Evolutionary conservation across 495 filamentous ascomycete species (phyloP).

Genomic region (Cryomyces antarcticus): DNA sequence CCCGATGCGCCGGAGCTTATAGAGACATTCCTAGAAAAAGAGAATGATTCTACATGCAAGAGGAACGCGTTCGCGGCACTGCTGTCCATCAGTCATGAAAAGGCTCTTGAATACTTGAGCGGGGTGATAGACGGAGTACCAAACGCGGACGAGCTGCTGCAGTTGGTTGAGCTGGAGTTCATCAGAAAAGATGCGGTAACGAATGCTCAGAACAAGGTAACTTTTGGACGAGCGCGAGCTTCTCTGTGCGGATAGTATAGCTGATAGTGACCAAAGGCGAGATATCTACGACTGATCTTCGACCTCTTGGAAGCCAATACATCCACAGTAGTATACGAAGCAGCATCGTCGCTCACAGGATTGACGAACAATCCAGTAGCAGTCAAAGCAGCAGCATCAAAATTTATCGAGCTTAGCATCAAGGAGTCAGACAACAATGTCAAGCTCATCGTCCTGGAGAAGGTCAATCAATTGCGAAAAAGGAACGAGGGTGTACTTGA

Average conservation of each 20-base stretch:
- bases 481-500: conserved; percentile 89
- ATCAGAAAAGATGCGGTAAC: conserved; percentile 94
- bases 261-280: conserved; percentile 29
- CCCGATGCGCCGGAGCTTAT: conserved; percentile 92
- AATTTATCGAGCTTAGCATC: conserved; percentile 92
- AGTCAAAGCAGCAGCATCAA: conserved; percentile 86
- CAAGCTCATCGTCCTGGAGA: conserved; percentile 91
- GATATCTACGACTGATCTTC: conserved; percentile 86
- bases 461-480: conserved; percentile 75
- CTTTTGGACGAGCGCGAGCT: conserved; percentile 3
- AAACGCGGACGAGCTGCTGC: conserved; percentile 83
- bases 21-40: conserved; percentile 69
- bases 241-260: background rate
- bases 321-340: conserved; percentile 93
- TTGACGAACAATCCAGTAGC: conserved; percentile 93
- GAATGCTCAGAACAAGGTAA: conserved; percentile 79
- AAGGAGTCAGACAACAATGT: conserved; percentile 98
- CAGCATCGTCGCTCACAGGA: conserved; percentile 88
- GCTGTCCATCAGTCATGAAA: conserved; percentile 77
- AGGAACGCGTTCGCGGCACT: conserved; percentile 92
- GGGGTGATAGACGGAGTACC: conserved; percentile 86
- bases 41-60: conserved; percentile 93
- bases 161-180: conserved; percentile 87
- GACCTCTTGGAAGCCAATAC: conserved; percentile 86
- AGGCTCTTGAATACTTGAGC: conserved; percentile 73